Conservation (phyloP, 1,284 basidiomycete genomes). For the Ceratobasidium papillatum region DNA sequence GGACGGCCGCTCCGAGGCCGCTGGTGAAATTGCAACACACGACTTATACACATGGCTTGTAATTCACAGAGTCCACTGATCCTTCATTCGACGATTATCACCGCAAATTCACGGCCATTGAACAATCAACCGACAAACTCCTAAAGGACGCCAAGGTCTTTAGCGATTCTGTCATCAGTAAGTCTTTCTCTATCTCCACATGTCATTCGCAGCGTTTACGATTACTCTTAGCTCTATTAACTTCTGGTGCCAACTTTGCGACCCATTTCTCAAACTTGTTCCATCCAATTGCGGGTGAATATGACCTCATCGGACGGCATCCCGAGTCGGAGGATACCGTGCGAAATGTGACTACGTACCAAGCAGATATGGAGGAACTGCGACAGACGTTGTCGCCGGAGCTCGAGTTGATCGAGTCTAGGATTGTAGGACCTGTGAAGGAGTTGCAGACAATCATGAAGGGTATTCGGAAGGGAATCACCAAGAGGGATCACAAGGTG, state of each 20-base stretch:
- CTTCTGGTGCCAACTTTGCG: slow-evolving; percentile 78
- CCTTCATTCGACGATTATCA: slow-evolving; percentile 87
- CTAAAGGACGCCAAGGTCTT: slow-evolving; percentile 92
- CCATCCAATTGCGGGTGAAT: slow-evolving; percentile 83
- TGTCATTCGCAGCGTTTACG: slow-evolving; percentile 19
- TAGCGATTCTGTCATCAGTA: slow-evolving; percentile 81
- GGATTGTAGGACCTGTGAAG: slow-evolving; percentile 86
- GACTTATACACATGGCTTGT: background rate
- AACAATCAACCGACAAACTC: slow-evolving; percentile 87
- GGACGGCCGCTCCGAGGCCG: background rate
- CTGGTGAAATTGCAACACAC: background rate
- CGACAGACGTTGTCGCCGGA: slow-evolving; percentile 84
- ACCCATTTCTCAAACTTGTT: slow-evolving; percentile 81
- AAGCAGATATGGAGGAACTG: slow-evolving; percentile 84
- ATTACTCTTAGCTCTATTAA: slow-evolving; percentile 72
- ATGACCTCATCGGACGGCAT: slow-evolving; percentile 79
- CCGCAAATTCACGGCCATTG: slow-evolving; percentile 79
- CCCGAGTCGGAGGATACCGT: slow-evolving; percentile 84
- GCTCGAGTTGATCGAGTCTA: slow-evolving; percentile 91
- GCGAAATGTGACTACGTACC: slow-evolving; percentile 76
- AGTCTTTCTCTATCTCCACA: slow-evolving; percentile 48
- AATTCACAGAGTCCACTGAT: slow-evolving; percentile 75
- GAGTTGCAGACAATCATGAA: slow-evolving; percentile 90
- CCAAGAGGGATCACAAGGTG: slow-evolving; percentile 96
- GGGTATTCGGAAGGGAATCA: slow-evolving; percentile 90